Evolutionary conservation across 169 alveolate species (phyloP).

Genomic region (Fabrea salina): DNA sequence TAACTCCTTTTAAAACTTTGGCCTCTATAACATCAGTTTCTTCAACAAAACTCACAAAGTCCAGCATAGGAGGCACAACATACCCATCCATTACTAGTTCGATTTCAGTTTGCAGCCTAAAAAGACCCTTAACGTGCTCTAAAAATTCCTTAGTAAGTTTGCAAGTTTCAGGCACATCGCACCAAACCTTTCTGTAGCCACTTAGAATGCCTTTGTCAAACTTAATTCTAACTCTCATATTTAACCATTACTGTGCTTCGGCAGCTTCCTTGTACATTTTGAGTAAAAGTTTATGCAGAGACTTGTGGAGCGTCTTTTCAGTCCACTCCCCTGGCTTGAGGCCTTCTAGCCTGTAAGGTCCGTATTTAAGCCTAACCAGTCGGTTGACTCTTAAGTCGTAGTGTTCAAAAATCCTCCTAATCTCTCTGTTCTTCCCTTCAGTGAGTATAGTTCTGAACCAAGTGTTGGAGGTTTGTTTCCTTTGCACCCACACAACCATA

Average conservation of each 20-base stretch:
- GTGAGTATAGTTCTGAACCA: constrained; percentile 51
- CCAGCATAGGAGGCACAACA: not conserved
- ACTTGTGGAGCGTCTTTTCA: not conserved
- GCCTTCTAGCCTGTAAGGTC: constrained; percentile 48
- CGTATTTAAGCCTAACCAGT: constrained; percentile 41
- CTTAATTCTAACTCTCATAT: not conserved
- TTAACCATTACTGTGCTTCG: not conserved
- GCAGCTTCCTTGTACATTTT: not conserved
- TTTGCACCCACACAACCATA: constrained; percentile 18
- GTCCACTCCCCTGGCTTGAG: constrained; percentile 38
- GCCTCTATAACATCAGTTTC: not conserved
- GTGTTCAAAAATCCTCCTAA: constrained; percentile 53
- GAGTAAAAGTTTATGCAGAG: not conserved
- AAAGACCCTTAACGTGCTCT: not conserved
- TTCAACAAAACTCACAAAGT: not conserved
- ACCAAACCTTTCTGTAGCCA: not conserved
- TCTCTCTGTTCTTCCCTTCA: constrained; percentile 48
- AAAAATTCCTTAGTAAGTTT: not conserved
- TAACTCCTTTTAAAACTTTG: not conserved
- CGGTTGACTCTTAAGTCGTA: constrained; percentile 52
- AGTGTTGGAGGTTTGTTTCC: constrained; percentile 45
- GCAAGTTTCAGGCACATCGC: not conserved
- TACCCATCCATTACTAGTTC: not conserved
- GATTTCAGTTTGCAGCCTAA: not conserved
- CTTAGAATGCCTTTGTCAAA: not conserved